Evolutionary conservation across 768 basidiomycete genomes (phyloP).

Genomic region (Leucogyrophana mollusca): DNA sequence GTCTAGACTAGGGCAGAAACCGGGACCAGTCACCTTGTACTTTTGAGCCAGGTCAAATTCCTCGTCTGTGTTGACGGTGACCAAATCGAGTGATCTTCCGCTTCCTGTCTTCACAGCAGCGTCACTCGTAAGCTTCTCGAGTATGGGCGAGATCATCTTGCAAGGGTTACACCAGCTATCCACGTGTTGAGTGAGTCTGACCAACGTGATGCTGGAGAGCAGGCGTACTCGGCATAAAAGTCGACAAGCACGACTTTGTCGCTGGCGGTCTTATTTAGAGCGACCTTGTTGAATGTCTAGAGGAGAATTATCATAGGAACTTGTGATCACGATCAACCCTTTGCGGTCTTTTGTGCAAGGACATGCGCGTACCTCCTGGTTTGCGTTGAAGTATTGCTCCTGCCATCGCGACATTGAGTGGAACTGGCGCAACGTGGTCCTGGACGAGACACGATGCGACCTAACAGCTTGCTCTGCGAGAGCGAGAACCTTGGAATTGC

Average conservation of each 20-base stretch:
- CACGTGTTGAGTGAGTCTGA: slow-evolving; percentile 1
- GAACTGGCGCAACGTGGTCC: slow-evolving; percentile 25
- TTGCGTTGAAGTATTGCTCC: slow-evolving; percentile 45
- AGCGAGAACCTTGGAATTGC: slow-evolving; percentile 11
- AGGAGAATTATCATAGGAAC: neutral
- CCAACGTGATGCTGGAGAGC: slow-evolving; percentile 7
- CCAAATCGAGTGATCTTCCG: slow-evolving; percentile 62
- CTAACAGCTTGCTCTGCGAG: slow-evolving; percentile 8
- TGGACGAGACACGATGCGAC: slow-evolving; percentile 6
- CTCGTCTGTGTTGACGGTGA: slow-evolving; percentile 65
- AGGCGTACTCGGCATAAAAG: slow-evolving; percentile 75
- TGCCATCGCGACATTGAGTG: slow-evolving; percentile 35
- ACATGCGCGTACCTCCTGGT: slow-evolving; percentile 38
- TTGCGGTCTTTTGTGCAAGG: slow-evolving; percentile 3
- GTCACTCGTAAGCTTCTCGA: slow-evolving; percentile 57
- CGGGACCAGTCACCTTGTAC: slow-evolving; percentile 40
- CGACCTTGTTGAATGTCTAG: slow-evolving; percentile 35
- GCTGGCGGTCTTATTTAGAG: slow-evolving; percentile 30
- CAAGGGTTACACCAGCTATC: slow-evolving; percentile 80
- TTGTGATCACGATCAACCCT: neutral
- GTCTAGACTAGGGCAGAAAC: neutral
- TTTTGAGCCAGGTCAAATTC: slow-evolving; percentile 49
- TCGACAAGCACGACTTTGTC: slow-evolving; percentile 68
- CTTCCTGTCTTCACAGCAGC: slow-evolving; percentile 44
- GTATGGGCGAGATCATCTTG: slow-evolving; percentile 65